Percentiles rank a stretch among this genome's conserved stretches.
Evolutionary conservation across 2,329 filamentous ascomycete genomes (phyloP).

Genomic region (Diplodia seriata): DNA sequence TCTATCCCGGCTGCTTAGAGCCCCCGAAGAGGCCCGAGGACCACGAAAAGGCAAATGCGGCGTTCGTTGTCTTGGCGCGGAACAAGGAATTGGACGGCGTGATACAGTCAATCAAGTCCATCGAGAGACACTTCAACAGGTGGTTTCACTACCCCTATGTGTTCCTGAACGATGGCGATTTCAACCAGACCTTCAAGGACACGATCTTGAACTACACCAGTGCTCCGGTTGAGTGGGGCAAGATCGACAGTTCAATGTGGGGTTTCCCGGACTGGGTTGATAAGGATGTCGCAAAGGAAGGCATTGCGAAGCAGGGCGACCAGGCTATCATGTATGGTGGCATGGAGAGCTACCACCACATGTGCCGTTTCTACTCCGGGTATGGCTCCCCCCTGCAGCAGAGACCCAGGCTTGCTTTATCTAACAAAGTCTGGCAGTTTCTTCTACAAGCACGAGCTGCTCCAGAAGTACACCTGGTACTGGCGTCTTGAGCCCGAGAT

Average conservation of each 20-base stretch:
- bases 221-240: constrained; percentile 86
- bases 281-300: constrained; percentile 89
- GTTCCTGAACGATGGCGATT: constrained; percentile 96
- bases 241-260: constrained; percentile 91
- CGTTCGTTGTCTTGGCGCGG: constrained; percentile 91
- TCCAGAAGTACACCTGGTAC: constrained; percentile 99
- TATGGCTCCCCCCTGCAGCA: constrained; percentile 53
- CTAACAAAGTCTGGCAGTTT: constrained; percentile 61
- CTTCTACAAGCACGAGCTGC: constrained; percentile 95
- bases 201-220: constrained; percentile 91
- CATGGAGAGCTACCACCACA: constrained; percentile 97
- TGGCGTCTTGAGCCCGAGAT: constrained; percentile 99
- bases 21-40: constrained; percentile 79
- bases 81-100: constrained; percentile 98
- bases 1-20: constrained; percentile 86
- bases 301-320: constrained; percentile 95
- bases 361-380: constrained; percentile 99
- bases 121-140: constrained; percentile 97
- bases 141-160: constrained; percentile 99
- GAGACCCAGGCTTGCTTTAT: background rate
- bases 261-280: constrained; percentile 97
- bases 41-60: constrained; percentile 85
- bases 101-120: constrained; percentile 94
- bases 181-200: constrained; percentile 92
- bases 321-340: constrained; percentile 99